Percentiles rank a stretch among this genome's conserved stretches.
phyloP scores from a whole-genome alignment of 2,329 filamentous ascomycete species.

The Neopestalotiopsis rosae region DNA sequence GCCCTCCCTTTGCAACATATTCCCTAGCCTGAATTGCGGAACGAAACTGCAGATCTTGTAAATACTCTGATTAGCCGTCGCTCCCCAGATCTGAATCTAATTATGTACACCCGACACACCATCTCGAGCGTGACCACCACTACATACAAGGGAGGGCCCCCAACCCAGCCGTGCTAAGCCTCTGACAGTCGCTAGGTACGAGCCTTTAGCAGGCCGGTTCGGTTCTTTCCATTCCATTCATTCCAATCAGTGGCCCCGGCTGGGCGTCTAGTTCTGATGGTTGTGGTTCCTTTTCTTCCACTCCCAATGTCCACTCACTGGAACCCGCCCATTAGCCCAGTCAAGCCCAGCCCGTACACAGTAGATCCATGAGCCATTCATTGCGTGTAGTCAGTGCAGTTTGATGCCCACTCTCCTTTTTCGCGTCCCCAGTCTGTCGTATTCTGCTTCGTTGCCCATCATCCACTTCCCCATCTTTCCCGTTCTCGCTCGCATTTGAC shows the following conservation, averaged over 20 bases:
- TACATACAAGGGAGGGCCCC: neutral
- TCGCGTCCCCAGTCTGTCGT: constrained; percentile 1
- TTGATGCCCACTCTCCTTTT: neutral
- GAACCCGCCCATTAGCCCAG: neutral
- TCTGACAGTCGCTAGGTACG: neutral
- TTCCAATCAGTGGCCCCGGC: neutral
- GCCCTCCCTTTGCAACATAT: neutral
- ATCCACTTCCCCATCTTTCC: constrained; percentile 1
- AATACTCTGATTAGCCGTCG: neutral
- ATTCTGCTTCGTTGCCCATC: neutral
- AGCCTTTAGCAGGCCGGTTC: neutral
- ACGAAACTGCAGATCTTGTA: neutral
- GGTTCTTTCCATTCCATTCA: neutral
- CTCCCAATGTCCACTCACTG: neutral
- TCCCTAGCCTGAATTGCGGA: neutral
- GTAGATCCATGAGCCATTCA: no score
- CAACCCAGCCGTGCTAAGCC: constrained; percentile 2
- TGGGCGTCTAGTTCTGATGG: neutral
- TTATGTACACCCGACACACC: neutral
- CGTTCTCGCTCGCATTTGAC: neutral
- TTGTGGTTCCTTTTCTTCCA: neutral
- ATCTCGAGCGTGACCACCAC: neutral
- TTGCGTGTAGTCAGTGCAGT: no score
- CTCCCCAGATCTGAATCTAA: neutral
- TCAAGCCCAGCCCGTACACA: neutral